Evolutionary conservation across 2,329 filamentous ascomycete genomes (phyloP), one percentile per base, ranked within the genome.

Genomic region (Stromatinia cepivora): DNA sequence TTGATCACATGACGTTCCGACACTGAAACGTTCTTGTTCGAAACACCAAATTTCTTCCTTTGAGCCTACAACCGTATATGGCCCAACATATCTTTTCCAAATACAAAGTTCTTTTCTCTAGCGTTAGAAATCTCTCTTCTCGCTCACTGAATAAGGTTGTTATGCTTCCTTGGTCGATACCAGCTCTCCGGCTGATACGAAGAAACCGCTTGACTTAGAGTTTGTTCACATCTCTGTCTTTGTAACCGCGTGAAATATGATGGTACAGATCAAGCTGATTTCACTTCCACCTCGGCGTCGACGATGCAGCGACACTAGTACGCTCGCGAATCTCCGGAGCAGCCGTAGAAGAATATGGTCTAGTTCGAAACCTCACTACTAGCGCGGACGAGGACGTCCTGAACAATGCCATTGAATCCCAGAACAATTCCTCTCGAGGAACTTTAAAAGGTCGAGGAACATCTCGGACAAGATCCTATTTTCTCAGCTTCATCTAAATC

Each of bases 361-460:
- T 7, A 25, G 4, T 62, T 8, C 4, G 20, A 31, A 36, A 8
- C 1, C 17, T 25, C 4, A 28, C 15, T 39, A 9, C n/a, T 1
- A 1, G 17, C 5, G 1, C 50, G 13, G 45, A 36, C 2, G 9
- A 39, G 10, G 13, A 42, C 6, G 4, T 15, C 20, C 15, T 52
- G 61, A 64, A 64, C 61, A 52, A 64, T 64, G n/a, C 22, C 34
- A 53, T 42, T 50, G 17, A 52, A 50, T 28, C 5, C 13, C 46
- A 42, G n/a, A 63, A 64, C 46, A 64, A 64, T 39, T 9, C 61
- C 3, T 28, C 3, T 39, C 8, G 25, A 2, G 46, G n/a, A 11
- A 4, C 15, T 52, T 39, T 28, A 64, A 52, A 9, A 17, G 10
- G 34, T 22, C 9, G 17, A 22, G 13, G 25, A 9, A 9, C 0